Evolutionary conservation across 1,139 yeast genomes (phyloP), one percentile per base, ranked within the genome.

Genomic region (Saccharomycopsis hybrid): DNA sequence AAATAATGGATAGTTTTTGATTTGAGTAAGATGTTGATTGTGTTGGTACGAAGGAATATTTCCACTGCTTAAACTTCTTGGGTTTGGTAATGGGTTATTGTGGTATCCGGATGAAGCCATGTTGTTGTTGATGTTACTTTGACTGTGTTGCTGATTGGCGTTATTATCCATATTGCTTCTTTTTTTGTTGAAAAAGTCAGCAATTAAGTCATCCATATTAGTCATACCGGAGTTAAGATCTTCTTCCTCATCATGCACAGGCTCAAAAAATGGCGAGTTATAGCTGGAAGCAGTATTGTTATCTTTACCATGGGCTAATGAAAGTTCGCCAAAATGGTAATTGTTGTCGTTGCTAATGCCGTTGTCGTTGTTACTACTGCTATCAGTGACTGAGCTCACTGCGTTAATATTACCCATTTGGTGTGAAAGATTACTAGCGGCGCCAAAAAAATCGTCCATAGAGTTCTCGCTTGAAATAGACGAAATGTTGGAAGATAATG

Each of bases 221-320:
- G 43, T 18, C 11, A 32, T 28, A 3, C 30, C 46, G n/a, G 29
- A 13, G 38, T 5, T 29, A 5, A 38, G 8, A 5, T 37, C 18
- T 18, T 44, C 42, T n/a, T n/a, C n/a, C n/a, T 40, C 43, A 38
- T 43, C 46, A 11, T 43, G 28, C 11, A 47, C 46, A 2, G 50
- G 50, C 30, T 43, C 50, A 30, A 42, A 42, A 31, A 47, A 47
- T 24, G 50, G 50, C 9, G 46, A 41, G 5, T 41, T 46, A 28
- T 46, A 36, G 28, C 7, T 41, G 18, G 32, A 8, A 8, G 43
- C n/a, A 18, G 24, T n/a, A 5, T 9, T 7, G 13, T 25, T 29
- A 7, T 30, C 8, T 13, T 42, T 24, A 29, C n/a, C 40, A 39
- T 9, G 7, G 40, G 18, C 11, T 37, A n/a, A 7, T 18, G 24